Evolutionary conservation across 164 flowering plant genomes (phyloP), one percentile per base, ranked within the genome.

Genomic region (Stephania japonica): DNA sequence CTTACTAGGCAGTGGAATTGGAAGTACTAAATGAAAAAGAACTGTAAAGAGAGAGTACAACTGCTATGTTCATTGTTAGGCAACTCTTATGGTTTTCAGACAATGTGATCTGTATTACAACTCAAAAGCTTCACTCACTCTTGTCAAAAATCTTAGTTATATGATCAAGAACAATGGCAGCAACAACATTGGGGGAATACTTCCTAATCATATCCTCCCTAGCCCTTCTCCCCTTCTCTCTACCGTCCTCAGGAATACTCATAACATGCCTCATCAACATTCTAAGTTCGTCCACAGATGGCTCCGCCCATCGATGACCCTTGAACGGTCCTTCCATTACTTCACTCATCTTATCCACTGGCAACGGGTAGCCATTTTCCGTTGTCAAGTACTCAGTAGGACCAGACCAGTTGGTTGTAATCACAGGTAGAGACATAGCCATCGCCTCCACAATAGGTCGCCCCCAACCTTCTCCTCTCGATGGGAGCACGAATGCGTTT

Each of bases 381-480:
- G 81, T 83, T 1, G 87, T 83, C 83, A 90, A 77, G 78, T 80
- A 91, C 83, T 91, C 94, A 0, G 87, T 85, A 1, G 91, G 94
- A 5, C 94, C 97, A 1, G 94, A 91, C 92, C 97, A 91, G 74
- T 91, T 91, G 4, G 94, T 90, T 0, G 86, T 81, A 68, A 91
- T 87, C 27, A 90, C 97, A 0, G 92, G 91, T 71, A 90, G 77
- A 9, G 88, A 75, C 94, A 90, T 90, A 12, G 94, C 85, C 97
- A 88, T 91, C 27, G 97, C 92, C 76, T 91, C 94, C 65, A 90
- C 94, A 21, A 88, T 13, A 2, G 91, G 92, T 69, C 90, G 79
- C 49, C 94, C 94, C 92, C 94, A 91, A 0, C 97, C 97, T 82
- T 88, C 94, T 16, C 94, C 94, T 74, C 97, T 85, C 2, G 94